Base-by-base conservation (phyloP, 2,329 filamentous ascomycete species). In the Trichoderma asperellum region DNA sequence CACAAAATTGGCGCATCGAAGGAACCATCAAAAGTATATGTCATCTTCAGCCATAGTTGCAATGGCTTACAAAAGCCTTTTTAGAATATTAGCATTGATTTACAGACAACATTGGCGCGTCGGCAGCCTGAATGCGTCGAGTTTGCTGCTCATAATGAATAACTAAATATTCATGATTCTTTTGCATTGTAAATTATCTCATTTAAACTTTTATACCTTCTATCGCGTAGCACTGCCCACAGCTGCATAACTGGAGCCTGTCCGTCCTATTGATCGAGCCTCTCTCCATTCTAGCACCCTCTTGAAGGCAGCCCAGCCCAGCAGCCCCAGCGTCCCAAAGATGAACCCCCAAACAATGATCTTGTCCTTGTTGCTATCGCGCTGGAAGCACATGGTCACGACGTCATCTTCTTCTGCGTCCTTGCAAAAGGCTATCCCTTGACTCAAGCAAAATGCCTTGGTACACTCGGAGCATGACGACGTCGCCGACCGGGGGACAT, bases 331-430 rank as follows among this genome's bases (percentile, higher is more conserved):
- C 0, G 87, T 89, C 65, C 85, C 86, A 11, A 88, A 76, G 60
- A 91, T 85, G 78, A 91, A 91, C 0, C 81, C 85, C 84, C 88
- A 88, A 4, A 91, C 88, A 43, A 91, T 89, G 73, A 90, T 83
- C 79, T 86, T 85, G 78, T 91, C 88, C 80, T 91, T 91, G 77
- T 85, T 85, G 76, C 86, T 88, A 77, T 91, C 88, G 72, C 88
- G 85, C 82, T 90, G 87, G 79, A 91, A 91, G 77, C 88, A 91
- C 75, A 84, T 82, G 34, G 88, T 88, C 53, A 86, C 79, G 24
- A 90, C 86, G 74, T 90, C 87, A 75, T 85, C 86, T 73, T 90
- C 87, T 72, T 85, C 84, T 65, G 87, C 87, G 72, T 85, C 83
- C 74, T 87, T 86, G 82, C 88, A 91, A 75, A 91, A 89, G 69